Conservation (phyloP, 225 moss, liverwort and hornwort genomes). For the Polytrichum commune region DNA sequence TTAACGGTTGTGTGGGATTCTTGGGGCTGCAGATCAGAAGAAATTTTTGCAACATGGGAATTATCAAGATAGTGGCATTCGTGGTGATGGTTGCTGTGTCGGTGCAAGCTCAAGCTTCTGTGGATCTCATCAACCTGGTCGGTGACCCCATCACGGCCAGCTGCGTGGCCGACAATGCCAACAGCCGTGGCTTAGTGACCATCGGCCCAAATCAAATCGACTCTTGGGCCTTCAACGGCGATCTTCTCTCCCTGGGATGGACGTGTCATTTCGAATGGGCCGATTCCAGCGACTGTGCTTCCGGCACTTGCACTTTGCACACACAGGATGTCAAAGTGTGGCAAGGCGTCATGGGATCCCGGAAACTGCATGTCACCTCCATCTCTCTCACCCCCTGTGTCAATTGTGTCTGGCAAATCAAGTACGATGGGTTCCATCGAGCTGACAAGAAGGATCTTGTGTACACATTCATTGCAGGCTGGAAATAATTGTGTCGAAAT, state of each 20-base stretch:
- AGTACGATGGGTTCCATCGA: constrained; percentile 52
- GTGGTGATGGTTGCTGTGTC: neutral
- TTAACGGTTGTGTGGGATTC: too few relatives aligned
- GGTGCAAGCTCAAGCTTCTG: constrained; percentile 25
- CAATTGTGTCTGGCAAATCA: constrained; percentile 52
- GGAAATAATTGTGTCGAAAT: constrained; percentile 17
- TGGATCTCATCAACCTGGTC: constrained; percentile 39
- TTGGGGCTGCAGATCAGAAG: too few relatives aligned
- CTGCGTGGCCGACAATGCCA: constrained; percentile 29
- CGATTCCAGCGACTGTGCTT: constrained; percentile 35
- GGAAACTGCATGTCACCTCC: constrained; percentile 27
- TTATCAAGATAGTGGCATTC: neutral
- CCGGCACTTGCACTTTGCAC: constrained; percentile 24
- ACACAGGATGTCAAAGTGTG: constrained; percentile 49
- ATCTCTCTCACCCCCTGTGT: constrained; percentile 39
- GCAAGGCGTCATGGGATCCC: constrained; percentile 47
- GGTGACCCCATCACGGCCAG: constrained; percentile 38
- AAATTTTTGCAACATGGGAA: too few relatives aligned
- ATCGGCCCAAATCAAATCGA: constrained; percentile 24
- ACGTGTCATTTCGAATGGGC: constrained; percentile 53
- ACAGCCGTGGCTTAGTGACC: constrained; percentile 14
- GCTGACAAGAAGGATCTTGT: constrained; percentile 42
- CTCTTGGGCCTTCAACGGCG: constrained; percentile 45
- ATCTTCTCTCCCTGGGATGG: constrained; percentile 36
- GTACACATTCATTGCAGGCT: constrained; percentile 27